Evolutionary conservation across 2,329 filamentous ascomycete genomes (phyloP).

Genomic region (Nemania sp.): DNA sequence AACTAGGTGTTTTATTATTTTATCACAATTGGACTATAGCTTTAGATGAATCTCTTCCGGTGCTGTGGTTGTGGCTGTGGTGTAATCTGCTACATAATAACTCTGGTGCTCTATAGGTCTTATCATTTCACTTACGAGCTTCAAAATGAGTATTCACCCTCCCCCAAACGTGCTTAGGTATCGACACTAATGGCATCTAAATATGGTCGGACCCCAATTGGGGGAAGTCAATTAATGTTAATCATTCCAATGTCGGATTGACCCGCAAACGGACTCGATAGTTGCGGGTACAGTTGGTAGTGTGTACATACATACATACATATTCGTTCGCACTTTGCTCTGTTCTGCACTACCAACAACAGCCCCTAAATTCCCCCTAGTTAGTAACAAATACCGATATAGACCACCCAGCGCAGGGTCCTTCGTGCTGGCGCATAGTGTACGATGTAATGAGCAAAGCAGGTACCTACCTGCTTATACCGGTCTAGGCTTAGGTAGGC

Average conservation of each 20-base stretch:
- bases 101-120: not conserved
- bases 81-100: not conserved
- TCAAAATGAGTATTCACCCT: not conserved
- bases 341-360: not conserved
- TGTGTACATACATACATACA: not conserved
- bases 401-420: slow-evolving; percentile 20
- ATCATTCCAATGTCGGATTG: not conserved
- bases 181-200: too few species aligned
- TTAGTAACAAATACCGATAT: not conserved
- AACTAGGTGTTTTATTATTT: not conserved
- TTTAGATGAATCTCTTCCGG: not conserved
- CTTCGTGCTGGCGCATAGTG: slow-evolving; percentile 5
- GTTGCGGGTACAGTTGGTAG: not conserved
- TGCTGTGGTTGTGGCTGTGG: slow-evolving; percentile 8
- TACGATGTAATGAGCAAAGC: not conserved
- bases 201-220: slow-evolving; percentile 5
- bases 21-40: slow-evolving; percentile 16
- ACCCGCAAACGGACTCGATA: slow-evolving; percentile 7
- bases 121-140: slow-evolving; percentile 1
- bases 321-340: not conserved
- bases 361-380: not conserved
- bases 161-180: not conserved
- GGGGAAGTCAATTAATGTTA: not conserved
- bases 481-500: slow-evolving; percentile 5
- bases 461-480: not conserved